Base-by-base conservation (phyloP, 2,329 filamentous ascomycete species). In the Neopestalotiopsis rosae region DNA sequence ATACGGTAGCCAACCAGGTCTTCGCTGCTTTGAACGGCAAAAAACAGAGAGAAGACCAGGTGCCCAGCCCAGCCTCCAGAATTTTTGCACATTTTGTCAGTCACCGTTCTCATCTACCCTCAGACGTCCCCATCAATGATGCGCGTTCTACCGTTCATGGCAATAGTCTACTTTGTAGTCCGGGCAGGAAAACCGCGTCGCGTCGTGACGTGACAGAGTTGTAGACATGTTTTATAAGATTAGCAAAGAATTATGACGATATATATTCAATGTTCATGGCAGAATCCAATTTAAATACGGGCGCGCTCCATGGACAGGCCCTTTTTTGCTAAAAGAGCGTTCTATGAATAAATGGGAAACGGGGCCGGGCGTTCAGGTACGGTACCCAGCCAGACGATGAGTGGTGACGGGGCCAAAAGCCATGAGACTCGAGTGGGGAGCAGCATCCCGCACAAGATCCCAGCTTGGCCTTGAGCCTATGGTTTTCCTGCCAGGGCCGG, bases 391-490 rank as follows among this genome's bases (percentile, higher is more conserved):
- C 13, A 56, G 9, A 14, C 17, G 57, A 59, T 59, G 24, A 59
- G 24, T 59, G 45, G 45, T 52, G 45, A 52, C 20, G 45, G 34
- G 34, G 45, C 45, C 45, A 24, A n/a, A 17, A 52, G 45, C 45
- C 20, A 52, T 59, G n/a, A 59, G 24, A 59, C 30, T 34, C 24
- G 57, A 59, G 57, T 59, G 24, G 30, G 17, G 59, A 32, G 32
- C 7, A 62, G 17, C n/a, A 49, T 65, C 38, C 62, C 40, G 62
- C 62, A 42, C 61, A 38, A 56, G 10, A 30, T n/a, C 30, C 30
- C 65, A 68, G 65, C 68, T 61, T 67, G 65, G 59, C 40, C 45
- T 59, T 69, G 68, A 69, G 62, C 66, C 61, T 66, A 59, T 66
- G 45, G 57, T 56, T 58, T 65, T 61, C 45, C 45, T 63, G 66